A percentile compares a stretch with the other conserved stretches of the same genome.
phyloP scores from a whole-genome alignment of 73 alveolate species.

The Paramecium bursaria region DNA sequence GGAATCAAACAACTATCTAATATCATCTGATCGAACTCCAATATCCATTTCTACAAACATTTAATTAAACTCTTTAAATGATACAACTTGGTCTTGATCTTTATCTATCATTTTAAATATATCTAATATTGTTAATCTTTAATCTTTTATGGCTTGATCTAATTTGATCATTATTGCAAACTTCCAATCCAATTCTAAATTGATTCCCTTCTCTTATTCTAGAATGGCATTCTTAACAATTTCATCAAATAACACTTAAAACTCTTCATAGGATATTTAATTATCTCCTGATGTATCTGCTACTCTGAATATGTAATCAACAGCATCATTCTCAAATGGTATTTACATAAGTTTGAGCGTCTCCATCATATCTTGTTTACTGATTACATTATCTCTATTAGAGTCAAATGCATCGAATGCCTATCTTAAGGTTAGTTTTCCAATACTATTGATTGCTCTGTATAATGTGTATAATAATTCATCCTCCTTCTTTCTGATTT shows the following conservation, averaged over 20 bases:
- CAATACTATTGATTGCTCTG: constrained; percentile 52
- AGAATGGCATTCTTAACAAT: constrained; percentile 55
- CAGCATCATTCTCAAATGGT: constrained; percentile 25
- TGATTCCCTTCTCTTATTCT: constrained; percentile 18
- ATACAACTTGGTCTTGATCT: constrained; percentile 43
- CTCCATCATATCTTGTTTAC: constrained; percentile 59
- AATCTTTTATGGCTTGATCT: constrained; percentile 52
- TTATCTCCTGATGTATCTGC: constrained; percentile 70
- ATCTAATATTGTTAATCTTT: constrained; percentile 46
- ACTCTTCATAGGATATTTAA: constrained; percentile 57
- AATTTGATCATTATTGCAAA: constrained; percentile 34
- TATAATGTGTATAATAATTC: constrained; percentile 53
- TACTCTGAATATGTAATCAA: constrained; percentile 65
- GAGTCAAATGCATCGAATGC: constrained; percentile 68
- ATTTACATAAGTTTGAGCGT: constrained; percentile 10
- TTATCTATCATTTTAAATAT: constrained; percentile 56
- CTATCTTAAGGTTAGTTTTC: constrained; percentile 41
- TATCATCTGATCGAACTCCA: constrained; percentile 18
- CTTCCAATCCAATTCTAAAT: constrained; percentile 4
- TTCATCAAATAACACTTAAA: constrained; percentile 64
- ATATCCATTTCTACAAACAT: constrained; percentile 27
- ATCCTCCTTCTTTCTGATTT: constrained; percentile 65
- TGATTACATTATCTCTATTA: constrained; percentile 50
- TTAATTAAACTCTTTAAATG: constrained; percentile 13
- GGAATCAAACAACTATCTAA: constrained; percentile 55